Conservation (phyloP, 306 rosid species). For the Cucumis cinereus region DNA sequence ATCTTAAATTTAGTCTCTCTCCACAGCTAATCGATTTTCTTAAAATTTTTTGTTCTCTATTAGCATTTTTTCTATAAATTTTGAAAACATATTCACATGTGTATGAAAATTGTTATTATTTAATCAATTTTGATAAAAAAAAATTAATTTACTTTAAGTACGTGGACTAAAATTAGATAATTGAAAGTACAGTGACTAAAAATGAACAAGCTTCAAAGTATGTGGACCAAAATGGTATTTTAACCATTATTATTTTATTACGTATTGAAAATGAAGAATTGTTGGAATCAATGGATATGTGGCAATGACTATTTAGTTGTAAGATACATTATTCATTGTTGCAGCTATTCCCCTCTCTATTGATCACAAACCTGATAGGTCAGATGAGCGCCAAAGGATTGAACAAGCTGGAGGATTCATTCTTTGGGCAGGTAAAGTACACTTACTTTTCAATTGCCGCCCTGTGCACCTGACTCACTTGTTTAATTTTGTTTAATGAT, state of each 20-base stretch:
- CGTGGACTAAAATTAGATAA: no score
- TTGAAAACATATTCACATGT: no score
- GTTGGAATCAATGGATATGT: neutral
- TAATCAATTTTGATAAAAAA: no score
- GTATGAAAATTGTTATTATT: no score
- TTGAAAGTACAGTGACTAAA: no score
- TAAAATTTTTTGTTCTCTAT: no score
- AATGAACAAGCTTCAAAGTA: no score
- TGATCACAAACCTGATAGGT: conserved; percentile 88
- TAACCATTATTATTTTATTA: neutral
- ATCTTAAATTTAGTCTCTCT: no score
- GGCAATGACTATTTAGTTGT: conserved; percentile 7
- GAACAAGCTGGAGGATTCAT: conserved; percentile 86
- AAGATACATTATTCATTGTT: neutral
- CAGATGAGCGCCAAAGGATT: conserved; percentile 75
- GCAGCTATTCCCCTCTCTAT: conserved; percentile 66
- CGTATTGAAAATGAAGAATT: neutral
- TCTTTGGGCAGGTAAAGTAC: conserved; percentile 67
- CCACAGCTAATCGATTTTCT: no score
- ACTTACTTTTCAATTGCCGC: neutral
- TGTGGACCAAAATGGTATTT: no score
- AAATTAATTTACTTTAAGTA: no score
- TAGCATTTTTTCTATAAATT: no score
- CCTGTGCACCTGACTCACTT: neutral
- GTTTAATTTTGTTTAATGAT: neutral